Evolutionary conservation across 129 eudicot genomes (phyloP).

Genomic region (Kitagawia praeruptora): DNA sequence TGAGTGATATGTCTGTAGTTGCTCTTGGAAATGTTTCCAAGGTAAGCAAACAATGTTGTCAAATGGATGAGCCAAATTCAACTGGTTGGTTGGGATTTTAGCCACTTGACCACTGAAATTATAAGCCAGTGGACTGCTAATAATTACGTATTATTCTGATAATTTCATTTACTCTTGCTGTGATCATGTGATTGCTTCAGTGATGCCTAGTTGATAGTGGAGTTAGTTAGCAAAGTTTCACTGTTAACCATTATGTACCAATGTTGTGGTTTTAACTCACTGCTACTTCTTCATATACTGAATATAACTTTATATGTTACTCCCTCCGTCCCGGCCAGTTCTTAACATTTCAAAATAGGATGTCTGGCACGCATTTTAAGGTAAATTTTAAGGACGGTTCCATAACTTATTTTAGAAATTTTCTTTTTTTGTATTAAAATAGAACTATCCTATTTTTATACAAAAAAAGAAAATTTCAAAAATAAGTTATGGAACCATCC

Average conservation of each 20-base stretch:
- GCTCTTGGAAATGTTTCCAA: neutral
- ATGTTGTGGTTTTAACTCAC: neutral
- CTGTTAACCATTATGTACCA: neutral
- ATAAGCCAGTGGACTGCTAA: neutral
- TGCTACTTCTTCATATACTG: neutral
- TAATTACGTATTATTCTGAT: neutral
- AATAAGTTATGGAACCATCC: too few species aligned
- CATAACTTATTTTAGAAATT: too few species aligned
- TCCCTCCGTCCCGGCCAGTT: too few species aligned
- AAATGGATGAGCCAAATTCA: neutral
- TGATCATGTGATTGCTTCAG: neutral
- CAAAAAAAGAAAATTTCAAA: too few species aligned
- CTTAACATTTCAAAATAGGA: too few species aligned
- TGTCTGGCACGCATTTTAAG: too few species aligned
- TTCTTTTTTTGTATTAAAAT: too few species aligned
- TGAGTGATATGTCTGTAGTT: neutral
- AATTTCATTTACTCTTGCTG: too few species aligned
- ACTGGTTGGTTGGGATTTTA: neutral
- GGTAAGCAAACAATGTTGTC: neutral
- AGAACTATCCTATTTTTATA: too few species aligned
- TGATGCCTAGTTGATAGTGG: neutral
- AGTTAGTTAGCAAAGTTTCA: neutral
- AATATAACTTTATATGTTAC: too few species aligned
- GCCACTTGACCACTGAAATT: neutral
- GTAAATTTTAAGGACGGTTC: too few species aligned